phyloP scores from a whole-genome alignment of 495 filamentous ascomycete species.

The Filosporella fistucella region DNA sequence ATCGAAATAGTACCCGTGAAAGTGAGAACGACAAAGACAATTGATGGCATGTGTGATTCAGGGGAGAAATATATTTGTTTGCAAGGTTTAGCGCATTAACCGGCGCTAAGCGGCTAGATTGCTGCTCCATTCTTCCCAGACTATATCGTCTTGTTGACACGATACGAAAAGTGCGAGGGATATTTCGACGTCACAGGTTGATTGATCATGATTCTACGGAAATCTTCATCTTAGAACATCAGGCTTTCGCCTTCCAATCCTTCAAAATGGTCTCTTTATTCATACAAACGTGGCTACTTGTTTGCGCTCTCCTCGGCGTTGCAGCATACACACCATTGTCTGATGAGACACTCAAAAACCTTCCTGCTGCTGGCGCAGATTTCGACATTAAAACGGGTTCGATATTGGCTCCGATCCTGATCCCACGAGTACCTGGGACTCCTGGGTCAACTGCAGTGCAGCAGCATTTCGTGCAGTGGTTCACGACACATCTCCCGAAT shows the following conservation, averaged over 20 bases:
- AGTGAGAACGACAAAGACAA: too few species aligned
- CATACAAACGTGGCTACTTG: conserved; percentile 3
- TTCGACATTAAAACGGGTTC: conserved; percentile 73
- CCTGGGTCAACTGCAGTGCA: conserved; percentile 68
- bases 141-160: too few species aligned
- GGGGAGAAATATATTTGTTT: too few species aligned
- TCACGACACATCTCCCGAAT: conserved; percentile 61
- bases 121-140: too few species aligned
- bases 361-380: conserved; percentile 69
- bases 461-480: conserved; percentile 80
- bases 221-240: not conserved
- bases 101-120: too few species aligned
- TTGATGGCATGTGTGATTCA: too few species aligned
- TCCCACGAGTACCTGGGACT: conserved; percentile 84
- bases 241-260: conserved; percentile 10
- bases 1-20: too few species aligned
- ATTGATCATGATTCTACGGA: conserved; percentile 22
- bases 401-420: conserved; percentile 86
- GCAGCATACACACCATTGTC: conserved; percentile 70
- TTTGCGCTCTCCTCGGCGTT: conserved; percentile 32
- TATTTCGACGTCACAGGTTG: too few species aligned
- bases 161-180: too few species aligned
- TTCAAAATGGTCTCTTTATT: too few species aligned
- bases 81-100: too few species aligned
- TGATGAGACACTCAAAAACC: conserved; percentile 57